A percentile compares a stretch with the other conserved stretches of the same genome.
Evolutionary conservation across 352 stramenopile species (phyloP).

Genomic region (Nothophytophthora sp.): DNA sequence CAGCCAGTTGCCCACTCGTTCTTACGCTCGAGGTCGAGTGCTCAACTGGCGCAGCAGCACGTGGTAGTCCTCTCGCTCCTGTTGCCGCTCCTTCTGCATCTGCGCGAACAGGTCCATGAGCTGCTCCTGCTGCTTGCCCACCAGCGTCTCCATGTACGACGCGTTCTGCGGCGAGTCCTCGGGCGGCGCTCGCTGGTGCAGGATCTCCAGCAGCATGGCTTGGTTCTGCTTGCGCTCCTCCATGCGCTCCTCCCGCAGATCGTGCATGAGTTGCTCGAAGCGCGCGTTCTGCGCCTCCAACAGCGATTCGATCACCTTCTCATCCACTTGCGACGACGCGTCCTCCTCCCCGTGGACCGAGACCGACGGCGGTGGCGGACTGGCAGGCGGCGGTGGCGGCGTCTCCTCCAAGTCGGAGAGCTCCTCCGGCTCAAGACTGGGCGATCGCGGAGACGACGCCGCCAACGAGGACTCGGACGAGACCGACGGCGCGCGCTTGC

Average conservation of each 20-base stretch:
- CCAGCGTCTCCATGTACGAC: slow-evolving; percentile 26
- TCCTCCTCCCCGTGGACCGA: slow-evolving; percentile 13
- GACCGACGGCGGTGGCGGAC: neutral
- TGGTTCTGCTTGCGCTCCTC: slow-evolving; percentile 38
- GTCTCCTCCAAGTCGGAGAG: slow-evolving; percentile 19
- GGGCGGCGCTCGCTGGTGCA: slow-evolving; percentile 26
- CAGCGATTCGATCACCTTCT: slow-evolving; percentile 26
- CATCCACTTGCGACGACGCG: slow-evolving; percentile 18
- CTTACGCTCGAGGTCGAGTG: slow-evolving; percentile 9
- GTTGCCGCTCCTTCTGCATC: slow-evolving; percentile 37
- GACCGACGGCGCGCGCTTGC: slow-evolving; percentile 20
- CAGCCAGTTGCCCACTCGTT: too few relatives aligned
- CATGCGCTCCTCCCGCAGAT: slow-evolving; percentile 29
- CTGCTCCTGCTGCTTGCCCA: slow-evolving; percentile 36
- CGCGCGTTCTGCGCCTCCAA: slow-evolving; percentile 30
- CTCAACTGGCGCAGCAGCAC: slow-evolving; percentile 25
- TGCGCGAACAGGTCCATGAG: slow-evolving; percentile 38
- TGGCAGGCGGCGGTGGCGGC: neutral
- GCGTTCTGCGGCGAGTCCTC: slow-evolving; percentile 21
- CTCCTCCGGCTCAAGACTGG: slow-evolving; percentile 18
- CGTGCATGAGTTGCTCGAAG: slow-evolving; percentile 36
- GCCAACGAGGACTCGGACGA: slow-evolving; percentile 26
- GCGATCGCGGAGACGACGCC: slow-evolving; percentile 7
- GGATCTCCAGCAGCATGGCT: slow-evolving; percentile 30
- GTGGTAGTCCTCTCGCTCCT: slow-evolving; percentile 38